A percentile compares a stretch with the other conserved stretches of the same genome.
Conservation (phyloP, 2,329 filamentous ascomycete species). For the Clarireedia homoeocarpa region DNA sequence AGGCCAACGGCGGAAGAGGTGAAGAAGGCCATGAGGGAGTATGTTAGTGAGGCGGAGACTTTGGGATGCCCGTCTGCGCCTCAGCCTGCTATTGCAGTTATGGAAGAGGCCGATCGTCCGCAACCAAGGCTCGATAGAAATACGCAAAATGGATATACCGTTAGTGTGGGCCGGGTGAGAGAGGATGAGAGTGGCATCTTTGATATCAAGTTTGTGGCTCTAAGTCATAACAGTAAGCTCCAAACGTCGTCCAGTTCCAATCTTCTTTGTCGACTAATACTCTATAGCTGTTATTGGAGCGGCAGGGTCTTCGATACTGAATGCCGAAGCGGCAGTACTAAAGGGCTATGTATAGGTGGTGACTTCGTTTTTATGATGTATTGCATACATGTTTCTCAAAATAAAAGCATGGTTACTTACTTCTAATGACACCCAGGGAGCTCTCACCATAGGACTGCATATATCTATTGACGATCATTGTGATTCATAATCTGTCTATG, state of each 20-base stretch:
- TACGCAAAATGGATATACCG: slow-evolving; percentile 76
- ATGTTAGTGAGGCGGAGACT: slow-evolving; percentile 72
- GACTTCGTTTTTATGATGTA: neutral
- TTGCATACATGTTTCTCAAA: neutral
- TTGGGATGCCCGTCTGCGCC: slow-evolving; percentile 87
- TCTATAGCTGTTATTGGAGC: slow-evolving; percentile 75
- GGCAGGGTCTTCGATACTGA: slow-evolving; percentile 91
- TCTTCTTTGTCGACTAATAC: too few species aligned
- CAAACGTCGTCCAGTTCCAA: too few species aligned
- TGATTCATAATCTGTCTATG: too few species aligned
- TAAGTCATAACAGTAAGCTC: slow-evolving; percentile 66
- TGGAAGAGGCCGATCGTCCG: slow-evolving; percentile 83
- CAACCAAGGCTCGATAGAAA: slow-evolving; percentile 89
- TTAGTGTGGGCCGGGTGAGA: slow-evolving; percentile 75
- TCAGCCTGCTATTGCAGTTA: slow-evolving; percentile 70
- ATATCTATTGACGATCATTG: too few species aligned
- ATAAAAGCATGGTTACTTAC: neutral
- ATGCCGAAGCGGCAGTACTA: slow-evolving; percentile 84
- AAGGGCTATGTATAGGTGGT: slow-evolving; percentile 68
- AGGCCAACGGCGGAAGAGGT: slow-evolving; percentile 69
- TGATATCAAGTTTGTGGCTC: slow-evolving; percentile 87
- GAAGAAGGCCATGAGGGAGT: slow-evolving; percentile 69
- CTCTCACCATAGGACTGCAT: too few species aligned
- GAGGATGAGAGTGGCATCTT: slow-evolving; percentile 85
- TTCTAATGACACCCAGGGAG: neutral